Base-by-base conservation (phyloP, 257 asterid species). In the Linaria vulgaris region DNA sequence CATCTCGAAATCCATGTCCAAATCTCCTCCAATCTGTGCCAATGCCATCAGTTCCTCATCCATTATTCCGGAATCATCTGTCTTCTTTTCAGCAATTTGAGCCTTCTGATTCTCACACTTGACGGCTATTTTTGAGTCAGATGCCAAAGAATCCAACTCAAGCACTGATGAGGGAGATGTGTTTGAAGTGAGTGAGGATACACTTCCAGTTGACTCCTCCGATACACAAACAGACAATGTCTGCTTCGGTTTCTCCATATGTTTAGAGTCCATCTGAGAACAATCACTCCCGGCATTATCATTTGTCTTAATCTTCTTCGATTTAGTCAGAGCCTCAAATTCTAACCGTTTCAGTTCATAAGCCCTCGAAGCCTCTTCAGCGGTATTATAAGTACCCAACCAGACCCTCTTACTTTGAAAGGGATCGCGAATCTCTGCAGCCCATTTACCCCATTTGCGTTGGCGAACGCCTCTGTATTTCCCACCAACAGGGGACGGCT, bases 391-490 rank as follows among this genome's bases (percentile, higher is more conserved):
- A 17, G 98, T 91, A 6, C 98, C 98, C 75, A 91, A 56, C 96
- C 98, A 91, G 47, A 88, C 70, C 80, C 98, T 45, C 66, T 69
- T 91, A 0, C 80, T 87, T 75, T 71, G 50, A 24, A 77, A 66
- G 0, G 98, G 98, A 11, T 91, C 90, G 4, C 96, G 95, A 31
- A 91, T 91, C 55, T 91, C 98, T 0, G 98, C 96, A 0, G 96
- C 98, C 95, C 95, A 91, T 71, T 81, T 88, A 12, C 98, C 98
- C 96, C 96, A 91, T 80, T 88, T 86, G 2, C 98, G 78, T 65
- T 75, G 95, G 0, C 96, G 85, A 16, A 91, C 95, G 20, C 96
- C 98, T 66, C 74, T 72, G 69, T 63, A 74, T 56, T 80, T 88
- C 41, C 74, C 75, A 0, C 75, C 0, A 13, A 49, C 55, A 1